Conservation (phyloP, 305 asterid species). For the Fraxinus sp. region DNA sequence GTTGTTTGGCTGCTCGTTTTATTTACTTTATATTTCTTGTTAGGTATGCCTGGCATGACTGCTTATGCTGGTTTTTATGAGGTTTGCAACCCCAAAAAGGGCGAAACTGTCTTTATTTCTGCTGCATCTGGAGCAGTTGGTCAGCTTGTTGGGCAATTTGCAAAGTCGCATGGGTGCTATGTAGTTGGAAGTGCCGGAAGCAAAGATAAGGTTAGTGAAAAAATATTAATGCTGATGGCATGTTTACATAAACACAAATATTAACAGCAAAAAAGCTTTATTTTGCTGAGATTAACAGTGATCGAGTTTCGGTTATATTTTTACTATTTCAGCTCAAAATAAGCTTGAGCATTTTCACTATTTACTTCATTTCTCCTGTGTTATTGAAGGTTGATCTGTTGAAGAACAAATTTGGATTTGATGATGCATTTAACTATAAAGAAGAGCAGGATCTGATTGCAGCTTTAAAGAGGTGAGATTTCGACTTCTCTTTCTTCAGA, state of each 20-base stretch:
- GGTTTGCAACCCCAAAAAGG: constrained; percentile 61
- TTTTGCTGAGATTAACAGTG: background rate
- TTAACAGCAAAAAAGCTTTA: background rate
- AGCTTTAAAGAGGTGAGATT: constrained; percentile 51
- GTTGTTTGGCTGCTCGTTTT: background rate
- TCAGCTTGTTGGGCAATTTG: constrained; percentile 64
- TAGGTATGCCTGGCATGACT: constrained; percentile 67
- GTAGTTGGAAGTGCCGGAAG: constrained; percentile 79
- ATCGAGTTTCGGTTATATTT: background rate
- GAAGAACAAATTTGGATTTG: constrained; percentile 60
- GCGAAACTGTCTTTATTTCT: constrained; percentile 55
- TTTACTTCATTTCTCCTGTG: background rate
- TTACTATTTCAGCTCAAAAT: background rate
- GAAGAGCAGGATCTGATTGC: constrained; percentile 51
- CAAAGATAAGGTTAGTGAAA: constrained; percentile 49
- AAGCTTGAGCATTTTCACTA: background rate
- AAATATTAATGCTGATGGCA: background rate
- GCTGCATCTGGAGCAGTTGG: constrained; percentile 79
- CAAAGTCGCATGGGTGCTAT: constrained; percentile 55
- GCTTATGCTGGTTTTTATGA: constrained; percentile 60
- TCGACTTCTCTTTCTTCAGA: background rate
- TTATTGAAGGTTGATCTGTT: constrained; percentile 50
- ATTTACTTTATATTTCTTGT: background rate
- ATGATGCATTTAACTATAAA: constrained; percentile 62
- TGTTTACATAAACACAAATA: background rate